phyloP scores from a whole-genome alignment of 2,329 filamentous ascomycete genomes.

The Fusarium sambucinum region DNA sequence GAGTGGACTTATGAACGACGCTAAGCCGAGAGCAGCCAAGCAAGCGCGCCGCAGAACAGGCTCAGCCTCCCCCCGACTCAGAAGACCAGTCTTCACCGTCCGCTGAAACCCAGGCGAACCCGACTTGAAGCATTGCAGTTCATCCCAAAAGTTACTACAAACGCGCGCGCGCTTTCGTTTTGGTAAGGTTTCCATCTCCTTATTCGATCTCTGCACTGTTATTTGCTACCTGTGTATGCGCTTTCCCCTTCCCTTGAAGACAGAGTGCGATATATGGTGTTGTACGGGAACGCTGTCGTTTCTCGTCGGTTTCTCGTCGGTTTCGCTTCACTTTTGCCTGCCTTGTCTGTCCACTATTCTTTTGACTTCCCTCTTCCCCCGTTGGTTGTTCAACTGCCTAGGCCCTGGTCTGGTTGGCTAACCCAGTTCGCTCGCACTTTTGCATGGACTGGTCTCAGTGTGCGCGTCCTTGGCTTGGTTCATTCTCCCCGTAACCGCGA shows the following conservation, averaged over 20 bases:
- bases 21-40: slow-evolving; percentile 51
- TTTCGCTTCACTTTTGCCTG: slow-evolving; percentile 37
- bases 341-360: slow-evolving; percentile 36
- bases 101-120: slow-evolving; percentile 50
- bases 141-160: slow-evolving; percentile 42
- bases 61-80: slow-evolving; percentile 44
- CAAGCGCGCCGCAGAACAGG: slow-evolving; percentile 32
- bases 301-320: slow-evolving; percentile 39
- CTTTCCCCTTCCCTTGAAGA: slow-evolving; percentile 17
- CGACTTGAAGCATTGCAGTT: slow-evolving; percentile 48
- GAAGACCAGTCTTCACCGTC: slow-evolving; percentile 48
- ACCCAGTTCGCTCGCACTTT: slow-evolving; percentile 29
- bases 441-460: slow-evolving; percentile 42
- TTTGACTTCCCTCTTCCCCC: slow-evolving; percentile 22
- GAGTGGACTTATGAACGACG: slow-evolving; percentile 38
- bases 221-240: slow-evolving; percentile 17
- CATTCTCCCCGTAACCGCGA: slow-evolving; percentile 41
- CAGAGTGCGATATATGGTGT: slow-evolving; percentile 38
- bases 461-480: slow-evolving; percentile 41
- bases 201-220: slow-evolving; percentile 24
- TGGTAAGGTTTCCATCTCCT: slow-evolving; percentile 51
- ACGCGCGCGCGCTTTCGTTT: slow-evolving; percentile 45
- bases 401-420: slow-evolving; percentile 25
- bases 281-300: slow-evolving; percentile 32
- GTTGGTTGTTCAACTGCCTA: slow-evolving; percentile 18